phyloP scores from a whole-genome alignment of 306 rosid genomes.

The Vigna angularis region DNA sequence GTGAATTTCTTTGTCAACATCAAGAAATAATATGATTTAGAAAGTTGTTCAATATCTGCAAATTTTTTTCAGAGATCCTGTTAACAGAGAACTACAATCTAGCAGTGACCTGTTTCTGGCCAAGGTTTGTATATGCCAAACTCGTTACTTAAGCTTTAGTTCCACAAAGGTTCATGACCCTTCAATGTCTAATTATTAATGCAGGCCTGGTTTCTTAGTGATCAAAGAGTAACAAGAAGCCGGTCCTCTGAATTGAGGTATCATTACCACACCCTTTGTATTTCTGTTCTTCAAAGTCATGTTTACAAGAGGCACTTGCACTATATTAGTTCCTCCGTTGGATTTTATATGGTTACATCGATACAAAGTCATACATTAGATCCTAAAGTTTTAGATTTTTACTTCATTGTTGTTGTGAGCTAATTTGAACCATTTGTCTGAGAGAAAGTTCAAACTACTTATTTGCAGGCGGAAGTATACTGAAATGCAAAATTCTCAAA shows the following conservation, averaged over 20 bases:
- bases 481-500: conserved; percentile 75
- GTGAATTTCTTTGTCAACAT: conserved; percentile 22
- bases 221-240: conserved; percentile 94
- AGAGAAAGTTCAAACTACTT: conserved; percentile 9
- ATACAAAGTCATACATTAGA: conserved; percentile 26
- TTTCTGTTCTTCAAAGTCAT: conserved; percentile 38
- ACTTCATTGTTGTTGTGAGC: conserved; percentile 15
- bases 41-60: conserved; percentile 33
- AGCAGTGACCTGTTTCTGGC: conserved; percentile 73
- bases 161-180: conserved; percentile 42
- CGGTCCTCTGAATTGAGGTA: conserved; percentile 97
- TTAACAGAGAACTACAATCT: conserved; percentile 72
- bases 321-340: not conserved
- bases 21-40: conserved; percentile 20
- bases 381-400: conserved; percentile 6
- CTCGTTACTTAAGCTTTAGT: conserved; percentile 34
- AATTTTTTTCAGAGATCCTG: conserved; percentile 68
- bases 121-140: conserved; percentile 61
- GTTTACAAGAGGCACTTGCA: conserved; percentile 32
- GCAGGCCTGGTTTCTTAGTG: conserved; percentile 97
- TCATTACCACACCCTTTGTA: conserved; percentile 8
- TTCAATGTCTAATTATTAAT: conserved; percentile 41
- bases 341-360: conserved; percentile 11
- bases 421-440: not conserved
- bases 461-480: conserved; percentile 75